Percentiles rank a stretch among this genome's conserved stretches.
Evolutionary conservation across 2,329 filamentous ascomycete species (phyloP).

Genomic region (Nemania serpens): DNA sequence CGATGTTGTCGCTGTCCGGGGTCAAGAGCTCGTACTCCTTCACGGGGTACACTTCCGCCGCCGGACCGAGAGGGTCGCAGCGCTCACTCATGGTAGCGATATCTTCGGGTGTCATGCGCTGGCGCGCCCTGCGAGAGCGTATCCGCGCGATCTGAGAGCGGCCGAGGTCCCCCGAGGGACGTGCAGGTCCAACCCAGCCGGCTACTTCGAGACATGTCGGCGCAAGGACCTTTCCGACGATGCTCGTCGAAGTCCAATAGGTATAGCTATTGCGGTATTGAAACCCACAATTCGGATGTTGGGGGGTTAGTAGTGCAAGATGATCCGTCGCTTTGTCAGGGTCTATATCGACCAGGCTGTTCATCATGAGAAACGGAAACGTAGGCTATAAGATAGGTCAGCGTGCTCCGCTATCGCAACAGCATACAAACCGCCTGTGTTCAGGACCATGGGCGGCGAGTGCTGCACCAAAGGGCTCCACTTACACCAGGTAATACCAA

Average conservation of each 20-base stretch:
- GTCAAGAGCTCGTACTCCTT: conserved; percentile 68
- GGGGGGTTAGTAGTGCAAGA: conserved; percentile 69
- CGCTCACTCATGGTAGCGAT: conserved; percentile 68
- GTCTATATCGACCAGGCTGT: conserved; percentile 75
- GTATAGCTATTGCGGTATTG: conserved; percentile 76
- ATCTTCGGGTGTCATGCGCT: conserved; percentile 62
- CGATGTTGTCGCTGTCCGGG: conserved; percentile 60
- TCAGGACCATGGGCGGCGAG: neutral
- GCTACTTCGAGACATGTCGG: conserved; percentile 72
- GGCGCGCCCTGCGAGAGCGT: conserved; percentile 62
- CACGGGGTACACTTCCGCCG: conserved; percentile 65
- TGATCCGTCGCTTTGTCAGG: conserved; percentile 68
- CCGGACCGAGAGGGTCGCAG: conserved; percentile 70
- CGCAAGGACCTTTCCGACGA: conserved; percentile 76
- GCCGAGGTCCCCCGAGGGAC: conserved; percentile 68
- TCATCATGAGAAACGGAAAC: conserved; percentile 78
- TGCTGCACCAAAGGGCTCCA: conserved; percentile 11
- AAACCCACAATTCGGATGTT: conserved; percentile 72
- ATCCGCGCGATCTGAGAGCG: conserved; percentile 73
- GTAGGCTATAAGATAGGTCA: conserved; percentile 49
- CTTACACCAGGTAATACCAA: conserved; percentile 72
- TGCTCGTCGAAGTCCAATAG: conserved; percentile 74
- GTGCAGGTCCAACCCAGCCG: conserved; percentile 76
- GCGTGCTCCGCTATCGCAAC: conserved; percentile 10
- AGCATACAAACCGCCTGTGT: neutral